These are phyloP conservation scores for Sporothrix humicola DNA, from an alignment of 2,329 filamentous ascomycete species.

Conservation along the genomic window DNA sequence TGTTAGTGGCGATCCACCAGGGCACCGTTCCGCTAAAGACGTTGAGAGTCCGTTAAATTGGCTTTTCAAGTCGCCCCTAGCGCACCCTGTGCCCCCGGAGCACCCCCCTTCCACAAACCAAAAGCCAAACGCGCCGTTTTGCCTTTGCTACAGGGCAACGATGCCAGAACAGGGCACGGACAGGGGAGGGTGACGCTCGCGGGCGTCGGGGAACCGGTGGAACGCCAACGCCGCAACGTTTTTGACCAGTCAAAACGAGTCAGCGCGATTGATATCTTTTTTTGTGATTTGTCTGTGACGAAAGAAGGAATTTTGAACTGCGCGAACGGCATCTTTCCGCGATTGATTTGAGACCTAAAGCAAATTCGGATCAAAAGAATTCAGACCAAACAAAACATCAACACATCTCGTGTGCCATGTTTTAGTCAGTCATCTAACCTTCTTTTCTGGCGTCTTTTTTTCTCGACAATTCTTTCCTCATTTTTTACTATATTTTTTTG, in stretches of 20 bases:
- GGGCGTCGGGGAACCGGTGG: constrained; percentile 11
- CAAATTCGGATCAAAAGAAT: no score
- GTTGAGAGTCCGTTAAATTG: not conserved
- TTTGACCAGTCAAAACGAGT: constrained; percentile 1
- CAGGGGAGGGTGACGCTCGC: not conserved
- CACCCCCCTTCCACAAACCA: not conserved
- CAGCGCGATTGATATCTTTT: not conserved
- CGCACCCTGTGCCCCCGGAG: not conserved
- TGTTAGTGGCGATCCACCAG: not conserved
- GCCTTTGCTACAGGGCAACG: not conserved
- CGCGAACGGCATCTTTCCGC: not conserved
- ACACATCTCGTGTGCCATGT: not conserved
- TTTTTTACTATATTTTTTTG: not conserved
- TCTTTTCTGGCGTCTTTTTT: not conserved
- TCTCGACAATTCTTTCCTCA: not conserved
- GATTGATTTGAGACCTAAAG: not conserved
- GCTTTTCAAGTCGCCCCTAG: not conserved
- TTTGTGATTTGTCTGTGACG: not conserved
- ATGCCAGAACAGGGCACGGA: not conserved
- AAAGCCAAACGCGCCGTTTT: not conserved
- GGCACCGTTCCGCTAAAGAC: not conserved
- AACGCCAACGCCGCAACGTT: constrained; percentile 9
- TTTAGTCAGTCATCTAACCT: not conserved
- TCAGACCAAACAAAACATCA: not conserved
- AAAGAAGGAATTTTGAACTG: not conserved